These are phyloP conservation scores for Withania somnifera DNA, from an alignment of 305 asterid species.

Conservation along the genomic window DNA sequence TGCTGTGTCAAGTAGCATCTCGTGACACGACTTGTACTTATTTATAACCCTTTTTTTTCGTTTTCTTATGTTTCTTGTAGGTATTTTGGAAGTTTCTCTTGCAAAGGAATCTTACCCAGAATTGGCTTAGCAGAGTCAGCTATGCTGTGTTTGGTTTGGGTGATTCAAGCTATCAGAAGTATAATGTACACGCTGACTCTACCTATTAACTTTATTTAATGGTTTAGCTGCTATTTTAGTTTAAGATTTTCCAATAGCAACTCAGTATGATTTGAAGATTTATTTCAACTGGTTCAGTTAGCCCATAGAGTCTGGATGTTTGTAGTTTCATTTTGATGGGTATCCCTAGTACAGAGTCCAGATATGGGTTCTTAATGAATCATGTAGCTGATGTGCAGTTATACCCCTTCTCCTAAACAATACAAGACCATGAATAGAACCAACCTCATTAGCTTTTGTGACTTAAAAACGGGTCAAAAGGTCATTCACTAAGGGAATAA, in stretches of 20 bases:
- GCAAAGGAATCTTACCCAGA: slow-evolving; percentile 56
- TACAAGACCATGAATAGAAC: not conserved
- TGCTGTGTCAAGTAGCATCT: not conserved
- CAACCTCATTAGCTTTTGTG: not conserved
- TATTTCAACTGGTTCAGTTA: not conserved
- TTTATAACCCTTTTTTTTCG: not conserved
- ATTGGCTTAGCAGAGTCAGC: slow-evolving; percentile 76
- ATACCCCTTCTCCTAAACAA: not conserved
- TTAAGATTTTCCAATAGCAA: not conserved
- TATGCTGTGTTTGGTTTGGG: slow-evolving; percentile 97
- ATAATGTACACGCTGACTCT: slow-evolving; percentile 41
- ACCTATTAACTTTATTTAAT: not conserved
- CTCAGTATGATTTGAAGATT: not conserved
- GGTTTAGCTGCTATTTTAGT: not conserved
- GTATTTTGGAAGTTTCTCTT: slow-evolving; percentile 85
- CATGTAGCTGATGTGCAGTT: not conserved
- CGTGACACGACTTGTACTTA: not conserved
- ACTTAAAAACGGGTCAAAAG: not conserved
- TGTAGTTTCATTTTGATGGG: not conserved
- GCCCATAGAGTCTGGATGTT: not conserved
- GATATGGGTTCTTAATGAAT: not conserved
- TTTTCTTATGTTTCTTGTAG: slow-evolving; percentile 22
- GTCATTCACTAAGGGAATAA: not conserved
- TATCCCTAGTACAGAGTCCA: not conserved
- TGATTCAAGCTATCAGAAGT: slow-evolving; percentile 94